Evolutionary conservation across 2,329 filamentous ascomycete genomes (phyloP).

Genomic region (Trichoderma koningii): DNA sequence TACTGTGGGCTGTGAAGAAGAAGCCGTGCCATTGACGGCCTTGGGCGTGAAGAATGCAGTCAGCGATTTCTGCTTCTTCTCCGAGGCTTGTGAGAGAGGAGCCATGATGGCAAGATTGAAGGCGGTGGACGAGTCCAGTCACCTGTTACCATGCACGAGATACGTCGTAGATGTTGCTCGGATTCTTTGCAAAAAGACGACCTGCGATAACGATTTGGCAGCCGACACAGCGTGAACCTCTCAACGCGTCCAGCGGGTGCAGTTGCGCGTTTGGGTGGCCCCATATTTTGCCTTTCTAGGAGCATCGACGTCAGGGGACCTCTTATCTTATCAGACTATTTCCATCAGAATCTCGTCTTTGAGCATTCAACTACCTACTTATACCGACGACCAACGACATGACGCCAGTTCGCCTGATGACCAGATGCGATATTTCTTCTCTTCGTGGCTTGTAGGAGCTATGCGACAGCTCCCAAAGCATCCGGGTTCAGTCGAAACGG

Average conservation of each 20-base stretch:
- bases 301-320: conserved; percentile 20
- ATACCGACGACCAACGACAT: background rate
- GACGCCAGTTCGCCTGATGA: background rate
- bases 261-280: conserved; percentile 15
- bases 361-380: background rate
- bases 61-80: conserved; percentile 77
- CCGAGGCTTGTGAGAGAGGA: conserved; percentile 43
- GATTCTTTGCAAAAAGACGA: background rate
- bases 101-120: conserved; percentile 39
- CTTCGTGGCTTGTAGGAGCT: background rate
- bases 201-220: background rate
- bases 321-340: conserved; percentile 23
- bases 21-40: conserved; percentile 50
- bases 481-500: too few relatives aligned
- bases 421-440: background rate
- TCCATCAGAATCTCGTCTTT: background rate
- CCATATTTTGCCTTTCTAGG: conserved; percentile 21
- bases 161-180: background rate
- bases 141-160: background rate
- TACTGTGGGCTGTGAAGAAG: conserved; percentile 39
- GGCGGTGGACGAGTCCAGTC: background rate
- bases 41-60: conserved; percentile 81
- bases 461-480: background rate
- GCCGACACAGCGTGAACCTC: conserved; percentile 4
- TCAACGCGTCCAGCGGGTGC: conserved; percentile 21